Evolutionary conservation across 495 filamentous ascomycete species (phyloP).

Genomic region (Tuber aestivum): DNA sequence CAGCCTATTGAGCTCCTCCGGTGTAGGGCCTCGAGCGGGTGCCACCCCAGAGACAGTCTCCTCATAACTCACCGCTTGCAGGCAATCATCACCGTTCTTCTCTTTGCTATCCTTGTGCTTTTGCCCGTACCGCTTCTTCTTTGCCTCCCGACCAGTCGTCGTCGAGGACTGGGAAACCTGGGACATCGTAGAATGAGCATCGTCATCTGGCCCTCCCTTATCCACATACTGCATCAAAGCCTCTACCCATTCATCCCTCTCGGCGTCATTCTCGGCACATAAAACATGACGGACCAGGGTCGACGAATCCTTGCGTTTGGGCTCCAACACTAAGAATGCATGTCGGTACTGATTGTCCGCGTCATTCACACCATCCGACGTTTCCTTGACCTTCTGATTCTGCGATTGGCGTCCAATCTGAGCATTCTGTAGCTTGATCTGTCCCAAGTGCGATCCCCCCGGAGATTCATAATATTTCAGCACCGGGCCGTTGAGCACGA

Average conservation of each 20-base stretch:
- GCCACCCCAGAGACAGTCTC: conserved; percentile 68
- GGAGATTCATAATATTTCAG: conserved; percentile 87
- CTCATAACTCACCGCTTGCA: conserved; percentile 82
- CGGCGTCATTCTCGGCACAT: conserved; percentile 88
- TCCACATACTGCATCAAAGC: conserved; percentile 88
- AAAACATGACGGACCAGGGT: conserved; percentile 90
- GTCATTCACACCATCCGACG: conserved; percentile 54
- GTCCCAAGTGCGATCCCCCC: conserved; percentile 81
- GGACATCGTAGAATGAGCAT: conserved; percentile 29
- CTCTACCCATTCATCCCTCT: conserved; percentile 91
- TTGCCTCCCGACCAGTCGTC: conserved; percentile 40
- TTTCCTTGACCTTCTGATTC: conserved; percentile 51
- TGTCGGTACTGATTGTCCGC: conserved; percentile 94
- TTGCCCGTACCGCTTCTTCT: conserved; percentile 51
- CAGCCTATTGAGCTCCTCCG: conserved; percentile 38
- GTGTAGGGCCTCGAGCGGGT: conserved; percentile 52
- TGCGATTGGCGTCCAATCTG: conserved; percentile 82
- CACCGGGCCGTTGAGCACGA: conserved; percentile 81
- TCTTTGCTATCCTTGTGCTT: conserved; percentile 46
- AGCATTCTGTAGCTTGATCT: conserved; percentile 82
- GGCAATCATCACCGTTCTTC: conserved; percentile 48
- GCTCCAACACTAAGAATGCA: conserved; percentile 89
- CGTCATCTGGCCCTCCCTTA: conserved; percentile 56
- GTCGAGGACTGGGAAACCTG: conserved; percentile 30
- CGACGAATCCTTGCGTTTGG: conserved; percentile 89